Evolutionary conservation across 208 protist genomes (phyloP).

Genomic region (Leishmania tropica): DNA sequence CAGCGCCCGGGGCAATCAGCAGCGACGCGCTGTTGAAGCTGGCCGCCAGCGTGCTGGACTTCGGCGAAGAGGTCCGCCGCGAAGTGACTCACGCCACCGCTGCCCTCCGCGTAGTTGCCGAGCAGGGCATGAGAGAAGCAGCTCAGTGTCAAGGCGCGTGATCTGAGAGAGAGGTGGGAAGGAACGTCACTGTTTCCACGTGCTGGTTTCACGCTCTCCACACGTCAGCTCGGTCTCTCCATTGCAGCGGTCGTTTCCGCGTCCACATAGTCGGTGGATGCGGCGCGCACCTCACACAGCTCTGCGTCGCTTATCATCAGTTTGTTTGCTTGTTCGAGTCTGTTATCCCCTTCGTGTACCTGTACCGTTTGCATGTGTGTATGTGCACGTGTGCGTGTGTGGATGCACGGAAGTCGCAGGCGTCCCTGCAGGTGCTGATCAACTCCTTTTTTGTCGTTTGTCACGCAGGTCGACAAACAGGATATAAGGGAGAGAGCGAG

Average conservation of each 20-base stretch:
- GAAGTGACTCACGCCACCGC: slow-evolving; percentile 52
- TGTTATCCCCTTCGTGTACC: neutral
- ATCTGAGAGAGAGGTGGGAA: neutral
- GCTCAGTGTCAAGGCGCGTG: neutral
- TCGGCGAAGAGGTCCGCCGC: slow-evolving; percentile 61
- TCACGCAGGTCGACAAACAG: too few relatives aligned
- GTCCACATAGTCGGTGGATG: neutral
- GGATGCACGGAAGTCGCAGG: neutral
- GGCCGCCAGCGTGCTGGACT: slow-evolving; percentile 76
- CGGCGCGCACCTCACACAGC: neutral
- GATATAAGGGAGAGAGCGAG: neutral
- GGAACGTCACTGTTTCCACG: neutral
- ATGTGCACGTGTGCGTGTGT: neutral
- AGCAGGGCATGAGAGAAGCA: slow-evolving; percentile 36
- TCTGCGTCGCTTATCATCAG: neutral
- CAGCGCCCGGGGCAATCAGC: neutral
- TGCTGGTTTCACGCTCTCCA: neutral
- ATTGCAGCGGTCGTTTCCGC: neutral
- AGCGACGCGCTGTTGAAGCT: slow-evolving; percentile 49
- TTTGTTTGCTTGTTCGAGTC: neutral
- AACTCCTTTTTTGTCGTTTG: too few relatives aligned
- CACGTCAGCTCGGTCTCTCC: neutral
- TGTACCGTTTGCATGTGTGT: neutral
- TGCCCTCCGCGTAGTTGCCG: slow-evolving; percentile 37
- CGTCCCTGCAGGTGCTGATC: neutral